phyloP scores from a whole-genome alignment of 2,329 filamentous ascomycete species.

The Apiospora saccharicola region DNA sequence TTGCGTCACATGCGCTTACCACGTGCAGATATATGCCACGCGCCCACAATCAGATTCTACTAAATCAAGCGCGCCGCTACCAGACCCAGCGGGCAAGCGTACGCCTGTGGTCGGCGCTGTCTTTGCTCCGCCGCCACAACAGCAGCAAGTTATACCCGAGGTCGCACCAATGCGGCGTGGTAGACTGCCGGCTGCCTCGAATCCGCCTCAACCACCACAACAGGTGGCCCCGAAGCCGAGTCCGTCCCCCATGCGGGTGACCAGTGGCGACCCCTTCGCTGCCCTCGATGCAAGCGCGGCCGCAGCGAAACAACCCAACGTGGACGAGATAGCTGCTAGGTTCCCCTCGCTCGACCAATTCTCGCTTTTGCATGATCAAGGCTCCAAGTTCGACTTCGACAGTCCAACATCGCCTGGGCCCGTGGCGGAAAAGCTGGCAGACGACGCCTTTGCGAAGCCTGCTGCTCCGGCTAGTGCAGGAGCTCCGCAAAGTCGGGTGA shows the following conservation, averaged over 20 bases:
- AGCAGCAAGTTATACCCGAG: conserved; percentile 80
- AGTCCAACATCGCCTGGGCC: conserved; percentile 56
- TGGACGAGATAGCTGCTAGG: conserved; percentile 81
- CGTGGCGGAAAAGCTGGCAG: conserved; percentile 79
- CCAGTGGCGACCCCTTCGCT: conserved; percentile 84
- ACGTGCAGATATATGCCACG: conserved; percentile 73
- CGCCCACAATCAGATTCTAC: conserved; percentile 70
- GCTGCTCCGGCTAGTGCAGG: conserved; percentile 27
- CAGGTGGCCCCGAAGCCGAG: conserved; percentile 60
- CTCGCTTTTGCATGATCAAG: conserved; percentile 84
- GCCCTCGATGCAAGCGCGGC: conserved; percentile 75
- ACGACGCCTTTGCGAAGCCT: conserved; percentile 77
- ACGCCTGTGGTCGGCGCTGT: conserved; percentile 78
- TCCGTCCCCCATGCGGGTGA: conserved; percentile 74
- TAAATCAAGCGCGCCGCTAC: conserved; percentile 55
- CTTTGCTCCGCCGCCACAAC: conserved; percentile 76
- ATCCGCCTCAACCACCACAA: conserved; percentile 44
- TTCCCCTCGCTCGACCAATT: conserved; percentile 96
- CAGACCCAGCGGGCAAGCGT: conserved; percentile 59
- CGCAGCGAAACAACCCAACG: conserved; percentile 34
- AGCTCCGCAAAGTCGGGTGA: conserved; percentile 38
- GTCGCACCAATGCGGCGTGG: conserved; percentile 95
- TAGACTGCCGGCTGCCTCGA: conserved; percentile 67
- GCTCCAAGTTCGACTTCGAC: conserved; percentile 85
- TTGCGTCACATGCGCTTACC: conserved; percentile 30